Base-by-base conservation (phyloP, 495 filamentous ascomycete genomes). In the Tetracladium marchalianum region DNA sequence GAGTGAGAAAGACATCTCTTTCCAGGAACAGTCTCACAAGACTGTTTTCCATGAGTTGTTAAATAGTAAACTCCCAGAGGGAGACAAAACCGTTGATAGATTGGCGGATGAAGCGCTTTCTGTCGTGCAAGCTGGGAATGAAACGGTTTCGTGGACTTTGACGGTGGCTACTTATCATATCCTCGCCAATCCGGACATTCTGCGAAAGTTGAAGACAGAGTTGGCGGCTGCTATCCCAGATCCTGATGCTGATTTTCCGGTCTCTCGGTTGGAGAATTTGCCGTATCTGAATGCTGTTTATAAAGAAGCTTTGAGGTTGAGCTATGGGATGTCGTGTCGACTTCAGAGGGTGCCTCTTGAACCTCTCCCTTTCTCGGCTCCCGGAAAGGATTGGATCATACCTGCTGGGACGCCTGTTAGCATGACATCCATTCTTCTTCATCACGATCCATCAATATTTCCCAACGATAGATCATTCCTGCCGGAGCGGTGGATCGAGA, bases 211-310 rank as follows among this genome's bases (percentile, higher is more conserved):
- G 19, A 60, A 56, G 43, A 27, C 54, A 7, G 66, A 65, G 13
- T 46, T 69, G 18, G 15, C 33, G 1, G 19, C 31, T 13, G 49
- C 52, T 1, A 43, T 54, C 19, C 41, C 43, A 40, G 46, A 66
- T 31, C 39, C 58, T 38, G 33, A 17, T 4, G 19, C 31, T 13
- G 49, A 51, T 0, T 41, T 54, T 27, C 41, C 43, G 37, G 46
- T 65, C 22, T 36, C 58, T 38, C 18, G 15, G 11, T 51, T 70
- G 7, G 60, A 67, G 41, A 54, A 70, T 44, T 65, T 72, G 0
- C 70, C 73, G 1, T 77, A 73, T 46, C 51, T 72, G 10, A 61
- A 55, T 27, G 71, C 63, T 0, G 58, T 74, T 8, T 58, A 72
- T 24, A 57, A 66, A 33, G 70, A 73, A 47, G 64, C 61, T 3